Evolutionary conservation across 192 early-diverging fungal species (phyloP).

Genomic region (Linderina pennispora): DNA sequence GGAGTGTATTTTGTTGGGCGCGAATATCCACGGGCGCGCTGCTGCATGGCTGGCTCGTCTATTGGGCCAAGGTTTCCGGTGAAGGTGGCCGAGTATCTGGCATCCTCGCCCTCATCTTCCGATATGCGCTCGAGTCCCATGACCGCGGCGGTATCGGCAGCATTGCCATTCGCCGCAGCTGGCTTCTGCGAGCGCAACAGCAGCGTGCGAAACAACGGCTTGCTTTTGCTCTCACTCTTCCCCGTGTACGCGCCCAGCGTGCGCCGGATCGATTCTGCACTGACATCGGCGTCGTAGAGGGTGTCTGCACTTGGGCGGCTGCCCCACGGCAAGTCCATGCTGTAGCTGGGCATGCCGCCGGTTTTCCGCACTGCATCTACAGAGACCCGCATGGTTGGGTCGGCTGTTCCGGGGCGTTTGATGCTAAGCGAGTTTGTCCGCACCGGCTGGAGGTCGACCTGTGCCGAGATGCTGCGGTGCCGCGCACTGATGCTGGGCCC

Average conservation of each 20-base stretch:
- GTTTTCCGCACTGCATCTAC: background rate
- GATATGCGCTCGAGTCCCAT: slow-evolving; percentile 20
- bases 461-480: no score
- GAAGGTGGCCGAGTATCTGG: background rate
- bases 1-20: no score
- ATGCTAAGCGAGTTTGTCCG: no score
- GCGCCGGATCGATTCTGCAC: slow-evolving; percentile 21
- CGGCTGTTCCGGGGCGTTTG: no score
- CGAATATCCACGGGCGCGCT: no score
- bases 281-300: slow-evolving; percentile 12
- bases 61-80: background rate
- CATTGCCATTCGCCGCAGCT: no score
- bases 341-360: slow-evolving; percentile 11
- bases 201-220: slow-evolving; percentile 28
- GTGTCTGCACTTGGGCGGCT: slow-evolving; percentile 1
- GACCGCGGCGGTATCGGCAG: no score
- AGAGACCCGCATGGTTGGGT: no score
- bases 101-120: slow-evolving; percentile 23
- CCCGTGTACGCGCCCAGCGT: slow-evolving; percentile 27
- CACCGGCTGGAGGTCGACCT: no score
- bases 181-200: no score
- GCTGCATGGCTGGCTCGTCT: no score
- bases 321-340: slow-evolving; percentile 34
- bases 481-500: no score
- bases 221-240: slow-evolving; percentile 8